Conservation (phyloP, 768 basidiomycete species). For the Tylopilus vinaceipallidus region DNA sequence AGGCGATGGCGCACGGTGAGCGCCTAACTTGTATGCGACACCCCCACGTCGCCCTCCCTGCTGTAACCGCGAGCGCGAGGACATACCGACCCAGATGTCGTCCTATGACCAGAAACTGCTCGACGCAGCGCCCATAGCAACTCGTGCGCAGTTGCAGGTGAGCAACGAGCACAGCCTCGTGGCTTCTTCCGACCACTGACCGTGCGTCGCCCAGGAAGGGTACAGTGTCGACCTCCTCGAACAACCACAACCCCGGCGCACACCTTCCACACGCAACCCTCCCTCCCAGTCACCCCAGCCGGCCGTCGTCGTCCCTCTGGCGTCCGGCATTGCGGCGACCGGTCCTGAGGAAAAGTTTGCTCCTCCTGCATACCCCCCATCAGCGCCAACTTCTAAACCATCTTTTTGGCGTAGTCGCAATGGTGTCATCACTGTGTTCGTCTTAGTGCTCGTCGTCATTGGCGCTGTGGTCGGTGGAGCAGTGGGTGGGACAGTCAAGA, state of each 20-base stretch:
- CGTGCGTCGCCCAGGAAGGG: constrained; percentile 41
- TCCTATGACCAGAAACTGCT: constrained; percentile 42
- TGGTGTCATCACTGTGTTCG: constrained; percentile 39
- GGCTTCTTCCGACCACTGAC: not conserved
- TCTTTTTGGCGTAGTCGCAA: constrained; percentile 52
- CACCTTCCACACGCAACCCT: constrained; percentile 17
- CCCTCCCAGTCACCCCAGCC: constrained; percentile 11
- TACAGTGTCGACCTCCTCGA: constrained; percentile 50
- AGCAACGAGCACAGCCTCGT: constrained; percentile 24
- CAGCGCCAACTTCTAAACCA: constrained; percentile 1
- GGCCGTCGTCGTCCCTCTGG: constrained; percentile 10
- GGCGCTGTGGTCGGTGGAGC: constrained; percentile 57
- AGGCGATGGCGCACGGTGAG: not conserved
- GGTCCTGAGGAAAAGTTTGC: constrained; percentile 14
- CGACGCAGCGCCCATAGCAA: constrained; percentile 40
- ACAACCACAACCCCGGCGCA: constrained; percentile 22
- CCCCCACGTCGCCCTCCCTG: not conserved
- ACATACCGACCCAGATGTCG: constrained; percentile 20
- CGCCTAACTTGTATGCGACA: constrained; percentile 20
- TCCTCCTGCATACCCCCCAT: not conserved
- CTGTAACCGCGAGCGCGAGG: not conserved
- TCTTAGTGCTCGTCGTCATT: constrained; percentile 42
- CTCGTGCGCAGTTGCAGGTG: constrained; percentile 44
- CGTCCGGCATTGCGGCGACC: constrained; percentile 8
- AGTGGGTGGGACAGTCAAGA: constrained; percentile 48